Evolutionary conservation across 2,329 filamentous ascomycete species (phyloP), one percentile per base, ranked within the genome.

Genomic region (Ceratocystis variospora): DNA sequence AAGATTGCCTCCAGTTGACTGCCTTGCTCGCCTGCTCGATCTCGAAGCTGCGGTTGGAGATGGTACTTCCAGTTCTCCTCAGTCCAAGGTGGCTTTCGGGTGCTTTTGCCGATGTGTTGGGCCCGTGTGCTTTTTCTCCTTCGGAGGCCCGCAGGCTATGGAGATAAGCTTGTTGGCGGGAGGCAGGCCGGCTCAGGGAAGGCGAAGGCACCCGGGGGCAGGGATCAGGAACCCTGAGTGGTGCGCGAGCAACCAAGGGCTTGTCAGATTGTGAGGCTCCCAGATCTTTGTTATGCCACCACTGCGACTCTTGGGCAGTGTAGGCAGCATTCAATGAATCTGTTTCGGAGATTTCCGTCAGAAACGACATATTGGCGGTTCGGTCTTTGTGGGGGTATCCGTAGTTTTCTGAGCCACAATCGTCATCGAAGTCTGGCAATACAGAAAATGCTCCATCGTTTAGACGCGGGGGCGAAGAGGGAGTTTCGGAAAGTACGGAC

Each of bases 401-500:
- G 55, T 44, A 45, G 7, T 48, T 61, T 8, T 62, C 45, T 2
- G 63, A 48, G 12, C n/a, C 46, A 48, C 59, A 57, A 17, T 66
- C 67, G 57, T 64, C 63, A n/a, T 68, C 61, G 28, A 62, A 66
- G 10, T 68, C 67, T 17, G 66, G 66, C 33, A 68, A 62, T 4
- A 65, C 63, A 3, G 66, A 68, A 44, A 68, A 65, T 12, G 63
- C 63, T 12, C 66, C 66, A 12, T 68, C 66, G 12, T 68, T 68
- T 12, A 68, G 63, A 19, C 63, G 63, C 5, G 64, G 64, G 5
- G 64, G 64, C 2, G 64, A 65, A 2, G 64, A 10, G n/a, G 64
- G 64, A 8, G 62, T 64, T 17, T 68, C 63, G n/a, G 67, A 68
- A 8, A 66, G 37, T 22, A 68, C 59, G 17, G 67, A 68, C 53